Percentiles rank a stretch among this genome's conserved stretches.
phyloP scores from a whole-genome alignment of 2,329 filamentous ascomycete genomes.

The Colletotrichum lentis region DNA sequence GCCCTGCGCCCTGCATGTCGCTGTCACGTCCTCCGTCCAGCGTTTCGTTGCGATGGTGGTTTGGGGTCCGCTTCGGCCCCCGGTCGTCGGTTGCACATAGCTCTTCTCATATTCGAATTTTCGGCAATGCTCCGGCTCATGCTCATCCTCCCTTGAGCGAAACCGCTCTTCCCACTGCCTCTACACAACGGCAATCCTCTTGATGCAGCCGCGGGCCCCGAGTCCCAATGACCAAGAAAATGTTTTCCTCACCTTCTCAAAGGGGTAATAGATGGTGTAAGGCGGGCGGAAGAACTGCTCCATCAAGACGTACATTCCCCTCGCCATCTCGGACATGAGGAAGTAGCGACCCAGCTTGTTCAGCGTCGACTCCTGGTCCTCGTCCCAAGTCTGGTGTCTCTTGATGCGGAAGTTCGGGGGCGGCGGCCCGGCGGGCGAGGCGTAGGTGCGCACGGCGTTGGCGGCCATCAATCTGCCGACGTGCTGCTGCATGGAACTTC shows the following conservation, averaged over 20 bases:
- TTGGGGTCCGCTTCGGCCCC: neutral
- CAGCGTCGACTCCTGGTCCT: constrained; percentile 77
- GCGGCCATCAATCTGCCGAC: constrained; percentile 36
- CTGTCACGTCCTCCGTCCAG: neutral
- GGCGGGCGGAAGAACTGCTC: constrained; percentile 99
- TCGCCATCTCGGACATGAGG: constrained; percentile 91
- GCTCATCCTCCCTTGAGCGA: neutral
- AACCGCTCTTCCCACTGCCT: neutral
- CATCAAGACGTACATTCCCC: constrained; percentile 96
- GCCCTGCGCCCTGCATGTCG: neutral
- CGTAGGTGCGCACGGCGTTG: constrained; percentile 52
- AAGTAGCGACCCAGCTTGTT: constrained; percentile 94
- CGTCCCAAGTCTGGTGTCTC: constrained; percentile 78
- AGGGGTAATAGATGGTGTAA: constrained; percentile 98
- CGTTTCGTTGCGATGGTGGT: neutral
- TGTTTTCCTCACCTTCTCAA: constrained; percentile 77
- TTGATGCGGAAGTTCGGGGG: constrained; percentile 82
- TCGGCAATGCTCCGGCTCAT: neutral
- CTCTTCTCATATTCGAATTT: neutral
- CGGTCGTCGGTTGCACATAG: neutral
- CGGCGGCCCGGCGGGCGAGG: constrained; percentile 79
- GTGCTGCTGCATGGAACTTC: constrained; percentile 27
- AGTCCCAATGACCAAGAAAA: neutral
- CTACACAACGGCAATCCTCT: neutral
- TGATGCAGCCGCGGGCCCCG: neutral